Evolutionary conservation across 768 basidiomycete species (phyloP).

Genomic region (Neoboletus magnificus): DNA sequence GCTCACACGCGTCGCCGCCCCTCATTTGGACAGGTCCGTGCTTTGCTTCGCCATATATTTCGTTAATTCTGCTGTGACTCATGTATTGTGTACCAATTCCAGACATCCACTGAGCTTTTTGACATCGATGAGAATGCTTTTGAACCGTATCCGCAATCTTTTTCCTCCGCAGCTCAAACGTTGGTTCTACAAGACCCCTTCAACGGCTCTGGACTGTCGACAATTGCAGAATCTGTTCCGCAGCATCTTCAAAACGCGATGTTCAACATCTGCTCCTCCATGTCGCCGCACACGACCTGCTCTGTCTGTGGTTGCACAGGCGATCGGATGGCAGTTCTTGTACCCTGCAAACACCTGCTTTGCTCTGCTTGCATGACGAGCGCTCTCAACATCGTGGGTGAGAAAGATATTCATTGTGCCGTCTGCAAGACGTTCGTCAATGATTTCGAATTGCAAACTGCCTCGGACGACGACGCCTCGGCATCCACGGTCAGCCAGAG

Average conservation of each 20-base stretch:
- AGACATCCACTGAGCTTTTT: conserved; percentile 56
- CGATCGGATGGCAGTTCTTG: conserved; percentile 58
- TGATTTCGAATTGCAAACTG: conserved; percentile 56
- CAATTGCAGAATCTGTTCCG: conserved; percentile 29
- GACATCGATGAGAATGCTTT: conserved; percentile 74
- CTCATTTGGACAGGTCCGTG: conserved; percentile 40
- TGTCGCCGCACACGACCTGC: conserved; percentile 38
- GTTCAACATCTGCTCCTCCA: conserved; percentile 13
- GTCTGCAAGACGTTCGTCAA: conserved; percentile 69
- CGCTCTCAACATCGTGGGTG: conserved; percentile 84
- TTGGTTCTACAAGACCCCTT: conserved; percentile 44
- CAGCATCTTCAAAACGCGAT: conserved; percentile 24
- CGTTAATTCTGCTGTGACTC: conserved; percentile 16
- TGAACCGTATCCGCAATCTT: conserved; percentile 44
- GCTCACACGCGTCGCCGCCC: conserved; percentile 46
- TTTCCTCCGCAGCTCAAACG: conserved; percentile 33
- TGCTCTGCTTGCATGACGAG: conserved; percentile 83
- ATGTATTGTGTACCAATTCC: conserved; percentile 17
- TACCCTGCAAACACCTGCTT: conserved; percentile 72
- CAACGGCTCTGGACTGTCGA: conserved; percentile 33
- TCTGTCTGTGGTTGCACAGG: conserved; percentile 58
- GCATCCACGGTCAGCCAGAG: conserved; percentile 13
- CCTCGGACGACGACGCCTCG: conserved; percentile 25
- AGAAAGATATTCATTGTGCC: conserved; percentile 84
- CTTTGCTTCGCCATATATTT: conserved; percentile 3